Conservation (phyloP, 176 grass and related monocot genomes). For the Carex myosuroides region DNA sequence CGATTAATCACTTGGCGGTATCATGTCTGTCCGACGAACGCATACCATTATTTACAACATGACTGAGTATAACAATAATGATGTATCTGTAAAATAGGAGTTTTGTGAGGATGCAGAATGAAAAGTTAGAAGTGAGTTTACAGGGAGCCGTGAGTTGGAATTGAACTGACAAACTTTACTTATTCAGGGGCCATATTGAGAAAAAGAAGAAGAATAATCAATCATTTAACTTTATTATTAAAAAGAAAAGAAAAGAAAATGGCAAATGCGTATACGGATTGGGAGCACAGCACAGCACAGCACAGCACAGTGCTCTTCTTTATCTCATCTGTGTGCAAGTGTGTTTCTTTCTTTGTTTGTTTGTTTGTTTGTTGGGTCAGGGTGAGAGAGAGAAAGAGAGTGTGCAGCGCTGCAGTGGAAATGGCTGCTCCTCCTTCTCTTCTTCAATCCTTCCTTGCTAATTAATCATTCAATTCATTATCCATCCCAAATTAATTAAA, state of each 20-base stretch:
- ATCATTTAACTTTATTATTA: too few species aligned
- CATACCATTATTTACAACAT: too few species aligned
- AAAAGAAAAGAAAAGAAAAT: background rate
- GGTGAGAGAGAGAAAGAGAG: background rate
- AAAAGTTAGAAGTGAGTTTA: too few species aligned
- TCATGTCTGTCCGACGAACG: too few species aligned
- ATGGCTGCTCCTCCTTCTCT: conserved; percentile 17
- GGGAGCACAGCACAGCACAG: background rate
- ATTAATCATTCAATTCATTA: background rate
- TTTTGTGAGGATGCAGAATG: too few species aligned
- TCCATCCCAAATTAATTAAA: background rate
- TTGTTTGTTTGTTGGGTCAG: background rate
- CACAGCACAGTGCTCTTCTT: background rate
- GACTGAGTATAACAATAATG: too few species aligned
- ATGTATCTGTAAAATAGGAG: too few species aligned
- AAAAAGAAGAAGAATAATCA: background rate
- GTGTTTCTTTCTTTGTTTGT: background rate
- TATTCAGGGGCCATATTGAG: background rate
- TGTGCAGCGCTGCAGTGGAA: conserved; percentile 38
- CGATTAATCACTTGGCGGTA: too few species aligned
- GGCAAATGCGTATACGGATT: background rate
- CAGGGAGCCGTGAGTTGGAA: background rate
- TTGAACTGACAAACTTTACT: background rate
- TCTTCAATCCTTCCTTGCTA: background rate
- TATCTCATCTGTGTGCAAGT: background rate